Evolutionary conservation across 805 yeast species (phyloP).

Genomic region (Sungouiella thailandica): DNA sequence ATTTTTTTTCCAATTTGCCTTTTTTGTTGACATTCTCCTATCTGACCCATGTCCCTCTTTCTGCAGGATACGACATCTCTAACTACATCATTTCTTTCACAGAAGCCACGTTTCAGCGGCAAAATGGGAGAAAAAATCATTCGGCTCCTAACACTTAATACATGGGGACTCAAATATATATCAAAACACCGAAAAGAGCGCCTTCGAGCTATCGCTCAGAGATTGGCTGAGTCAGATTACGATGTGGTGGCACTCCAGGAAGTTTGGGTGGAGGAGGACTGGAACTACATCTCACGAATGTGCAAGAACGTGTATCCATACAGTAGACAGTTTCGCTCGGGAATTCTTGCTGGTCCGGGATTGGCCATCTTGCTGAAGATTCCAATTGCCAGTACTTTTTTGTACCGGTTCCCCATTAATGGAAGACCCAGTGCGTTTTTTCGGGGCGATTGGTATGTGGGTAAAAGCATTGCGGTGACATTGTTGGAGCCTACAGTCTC

Average conservation of each 20-base stretch:
- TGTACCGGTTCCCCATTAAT: slow-evolving; percentile 84
- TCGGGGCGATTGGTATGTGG: slow-evolving; percentile 97
- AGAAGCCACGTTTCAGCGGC: no score
- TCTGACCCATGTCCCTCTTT: no score
- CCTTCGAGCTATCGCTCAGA: slow-evolving; percentile 67
- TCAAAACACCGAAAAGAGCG: slow-evolving; percentile 67
- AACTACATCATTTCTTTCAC: no score
- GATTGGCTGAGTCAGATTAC: slow-evolving; percentile 50
- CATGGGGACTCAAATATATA: slow-evolving; percentile 87
- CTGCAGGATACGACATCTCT: no score
- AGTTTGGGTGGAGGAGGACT: slow-evolving; percentile 84
- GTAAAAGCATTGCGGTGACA: slow-evolving; percentile 81
- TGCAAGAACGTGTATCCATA: slow-evolving; percentile 53
- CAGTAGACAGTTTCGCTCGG: slow-evolving; percentile 69
- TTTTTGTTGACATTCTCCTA: no score
- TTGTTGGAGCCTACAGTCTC: slow-evolving; percentile 46
- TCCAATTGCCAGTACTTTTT: slow-evolving; percentile 74
- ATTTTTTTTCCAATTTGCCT: no score
- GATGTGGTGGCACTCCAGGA: slow-evolving; percentile 94
- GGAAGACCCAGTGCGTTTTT: slow-evolving; percentile 92
- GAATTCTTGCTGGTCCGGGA: slow-evolving; percentile 92
- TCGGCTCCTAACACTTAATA: slow-evolving; percentile 63
- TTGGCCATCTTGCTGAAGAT: slow-evolving; percentile 76
- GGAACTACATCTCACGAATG: slow-evolving; percentile 52
- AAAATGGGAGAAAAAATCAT: slow-evolving; percentile 2